Conservation (phyloP, 345 rosid species). For the Adansonia digitata region DNA sequence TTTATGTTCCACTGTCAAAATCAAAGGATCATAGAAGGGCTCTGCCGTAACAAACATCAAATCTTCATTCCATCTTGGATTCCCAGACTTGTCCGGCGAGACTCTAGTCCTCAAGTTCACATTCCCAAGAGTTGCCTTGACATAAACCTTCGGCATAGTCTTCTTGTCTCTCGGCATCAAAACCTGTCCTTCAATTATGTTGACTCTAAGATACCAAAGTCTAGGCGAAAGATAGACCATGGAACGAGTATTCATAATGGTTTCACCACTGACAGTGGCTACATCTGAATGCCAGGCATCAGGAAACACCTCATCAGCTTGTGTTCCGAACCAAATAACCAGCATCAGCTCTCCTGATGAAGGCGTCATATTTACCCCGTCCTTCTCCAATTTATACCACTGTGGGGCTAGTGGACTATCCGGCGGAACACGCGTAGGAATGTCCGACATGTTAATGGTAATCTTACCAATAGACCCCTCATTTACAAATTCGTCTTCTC, state of each 20-base stretch:
- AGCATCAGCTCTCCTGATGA: conserved; percentile 40
- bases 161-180: conserved; percentile 49
- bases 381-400: conserved; percentile 38
- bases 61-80: conserved; percentile 75
- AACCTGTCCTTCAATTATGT: conserved; percentile 80
- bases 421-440: conserved; percentile 45
- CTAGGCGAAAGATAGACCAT: conserved; percentile 80
- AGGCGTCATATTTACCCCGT: conserved; percentile 19
- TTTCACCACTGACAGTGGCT: conserved; percentile 60
- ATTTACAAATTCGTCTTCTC: background rate
- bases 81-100: conserved; percentile 36
- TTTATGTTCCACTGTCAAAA: conserved; percentile 52
- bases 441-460: conserved; percentile 31
- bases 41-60: conserved; percentile 79
- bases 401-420: too few relatives aligned
- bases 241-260: conserved; percentile 55
- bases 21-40: conserved; percentile 75
- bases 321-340: conserved; percentile 47
- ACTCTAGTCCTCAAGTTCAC: conserved; percentile 51
- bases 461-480: conserved; percentile 27
- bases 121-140: conserved; percentile 62
- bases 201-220: conserved; percentile 74
- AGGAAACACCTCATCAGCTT: conserved; percentile 30
- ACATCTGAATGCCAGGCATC: conserved; percentile 73
- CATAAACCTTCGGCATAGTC: conserved; percentile 58